Evolutionary conservation across 192 early-diverging fungal species (phyloP).

Genomic region (Chytriomyces hyalinus): DNA sequence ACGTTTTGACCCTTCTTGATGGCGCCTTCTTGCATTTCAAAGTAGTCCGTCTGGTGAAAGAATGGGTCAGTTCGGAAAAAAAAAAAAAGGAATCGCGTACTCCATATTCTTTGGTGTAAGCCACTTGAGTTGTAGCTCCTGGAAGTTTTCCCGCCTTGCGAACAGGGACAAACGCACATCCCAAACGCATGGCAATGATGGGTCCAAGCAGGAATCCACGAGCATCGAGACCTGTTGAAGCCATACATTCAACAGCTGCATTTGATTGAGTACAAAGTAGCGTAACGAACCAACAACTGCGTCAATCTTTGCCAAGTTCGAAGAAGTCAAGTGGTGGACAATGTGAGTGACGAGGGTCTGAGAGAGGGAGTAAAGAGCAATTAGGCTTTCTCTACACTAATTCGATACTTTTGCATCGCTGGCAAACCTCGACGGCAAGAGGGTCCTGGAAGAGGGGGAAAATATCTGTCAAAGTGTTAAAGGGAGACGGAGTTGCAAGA

Average conservation of each 20-base stretch:
- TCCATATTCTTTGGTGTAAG: slow-evolving; percentile 96
- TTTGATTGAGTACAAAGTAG: not conserved
- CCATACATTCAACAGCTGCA: slow-evolving; percentile 11
- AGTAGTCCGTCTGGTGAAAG: slow-evolving; percentile 79
- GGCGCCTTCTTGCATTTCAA: slow-evolving; percentile 87
- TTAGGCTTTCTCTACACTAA: not conserved
- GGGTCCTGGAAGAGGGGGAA: slow-evolving; percentile 97
- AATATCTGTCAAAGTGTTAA: slow-evolving; percentile 82
- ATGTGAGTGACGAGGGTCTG: slow-evolving; percentile 83
- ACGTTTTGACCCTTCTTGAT: slow-evolving; percentile 84
- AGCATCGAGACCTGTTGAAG: slow-evolving; percentile 78
- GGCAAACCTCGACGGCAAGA: slow-evolving; percentile 76
- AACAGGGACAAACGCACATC: slow-evolving; percentile 88
- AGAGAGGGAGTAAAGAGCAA: not conserved
- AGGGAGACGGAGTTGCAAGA: not conserved
- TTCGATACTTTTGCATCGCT: not conserved
- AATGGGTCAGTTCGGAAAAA: no score
- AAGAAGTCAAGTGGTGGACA: slow-evolving; percentile 73
- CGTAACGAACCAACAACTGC: slow-evolving; percentile 79
- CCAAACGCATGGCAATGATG: slow-evolving; percentile 83
- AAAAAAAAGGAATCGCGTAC: slow-evolving; percentile 48
- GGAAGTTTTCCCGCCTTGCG: slow-evolving; percentile 97
- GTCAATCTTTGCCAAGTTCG: slow-evolving; percentile 72
- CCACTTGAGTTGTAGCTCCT: slow-evolving; percentile 69
- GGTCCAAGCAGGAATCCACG: slow-evolving; percentile 97